A percentile compares a stretch with the other conserved stretches of the same genome.
Evolutionary conservation across 1,139 yeast genomes (phyloP).

Genomic region (Sugiyamaella japonica): DNA sequence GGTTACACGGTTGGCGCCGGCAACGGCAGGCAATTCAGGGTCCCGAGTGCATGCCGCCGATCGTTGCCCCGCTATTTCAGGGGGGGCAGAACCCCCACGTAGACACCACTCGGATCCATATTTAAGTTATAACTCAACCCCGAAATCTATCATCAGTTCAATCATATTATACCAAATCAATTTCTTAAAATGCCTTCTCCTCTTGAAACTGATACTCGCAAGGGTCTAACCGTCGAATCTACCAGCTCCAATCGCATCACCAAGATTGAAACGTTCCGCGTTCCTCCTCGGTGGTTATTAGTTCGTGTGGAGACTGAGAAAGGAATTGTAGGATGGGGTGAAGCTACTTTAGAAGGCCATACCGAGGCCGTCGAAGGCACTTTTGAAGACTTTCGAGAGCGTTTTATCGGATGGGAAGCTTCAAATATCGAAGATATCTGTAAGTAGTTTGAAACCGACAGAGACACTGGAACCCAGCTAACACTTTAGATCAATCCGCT

Average conservation of each 20-base stretch:
- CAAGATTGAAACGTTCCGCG: conserved; percentile 36
- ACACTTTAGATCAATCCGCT: conserved; percentile 30
- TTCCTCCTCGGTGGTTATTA: conserved; percentile 38
- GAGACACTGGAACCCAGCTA: not conserved
- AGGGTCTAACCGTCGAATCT: conserved; percentile 21
- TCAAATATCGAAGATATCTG: conserved; percentile 37
- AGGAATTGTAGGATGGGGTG: conserved; percentile 40
- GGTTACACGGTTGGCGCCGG: no score
- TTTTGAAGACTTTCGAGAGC: conserved; percentile 35
- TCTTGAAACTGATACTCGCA: conserved; percentile 24
- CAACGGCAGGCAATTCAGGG: conserved; percentile 5
- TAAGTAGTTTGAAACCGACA: conserved; percentile 7
- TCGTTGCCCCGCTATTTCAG: conserved; percentile 9
- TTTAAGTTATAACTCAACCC: not conserved
- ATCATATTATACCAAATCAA: no score
- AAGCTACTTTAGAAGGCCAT: conserved; percentile 38
- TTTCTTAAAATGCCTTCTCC: conserved; percentile 23
- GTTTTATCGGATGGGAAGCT: conserved; percentile 40
- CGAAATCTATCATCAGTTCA: no score
- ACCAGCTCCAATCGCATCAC: conserved; percentile 27
- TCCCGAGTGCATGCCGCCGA: not conserved
- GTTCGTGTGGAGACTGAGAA: conserved; percentile 35
- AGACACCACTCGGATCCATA: not conserved
- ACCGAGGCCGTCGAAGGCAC: conserved; percentile 40
- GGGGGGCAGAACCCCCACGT: conserved; percentile 5